Evolutionary conservation across 2,329 filamentous ascomycete genomes (phyloP).

Genomic region (Aspergillus sp.): DNA sequence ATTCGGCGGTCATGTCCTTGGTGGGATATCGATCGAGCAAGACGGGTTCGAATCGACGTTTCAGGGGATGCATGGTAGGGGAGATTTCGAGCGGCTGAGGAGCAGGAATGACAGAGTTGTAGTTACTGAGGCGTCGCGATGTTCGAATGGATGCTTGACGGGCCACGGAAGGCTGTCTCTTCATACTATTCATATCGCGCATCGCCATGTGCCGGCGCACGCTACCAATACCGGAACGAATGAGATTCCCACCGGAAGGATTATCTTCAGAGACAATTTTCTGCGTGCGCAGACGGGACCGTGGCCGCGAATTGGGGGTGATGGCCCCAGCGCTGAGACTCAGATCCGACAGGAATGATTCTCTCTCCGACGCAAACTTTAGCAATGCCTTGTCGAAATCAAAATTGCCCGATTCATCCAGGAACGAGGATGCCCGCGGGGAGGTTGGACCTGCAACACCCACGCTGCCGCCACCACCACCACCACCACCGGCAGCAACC

Average conservation of each 20-base stretch:
- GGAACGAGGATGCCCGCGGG: conserved; percentile 28
- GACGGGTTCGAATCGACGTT: conserved; percentile 91
- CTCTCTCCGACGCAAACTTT: conserved; percentile 92
- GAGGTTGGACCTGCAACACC: conserved; percentile 13
- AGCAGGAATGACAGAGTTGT: conserved; percentile 93
- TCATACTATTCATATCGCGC: conserved; percentile 89
- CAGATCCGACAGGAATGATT: conserved; percentile 86
- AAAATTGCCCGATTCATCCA: conserved; percentile 52
- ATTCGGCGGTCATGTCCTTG: conserved; percentile 70
- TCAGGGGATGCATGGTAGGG: conserved; percentile 90
- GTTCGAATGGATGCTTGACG: conserved; percentile 70
- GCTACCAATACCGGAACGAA: conserved; percentile 64
- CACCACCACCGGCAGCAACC: background rate
- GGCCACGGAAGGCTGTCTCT: conserved; percentile 69
- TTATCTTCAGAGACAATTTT: conserved; percentile 69
- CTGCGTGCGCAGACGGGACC: conserved; percentile 71
- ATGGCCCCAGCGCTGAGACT: conserved; percentile 80
- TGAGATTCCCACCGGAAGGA: conserved; percentile 32
- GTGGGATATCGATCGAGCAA: conserved; percentile 88
- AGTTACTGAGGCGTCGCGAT: conserved; percentile 83
- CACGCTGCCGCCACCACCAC: conserved; percentile 2
- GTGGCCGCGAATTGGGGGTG: conserved; percentile 56
- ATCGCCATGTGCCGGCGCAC: conserved; percentile 88
- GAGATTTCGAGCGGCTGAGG: conserved; percentile 85
- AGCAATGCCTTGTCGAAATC: conserved; percentile 90